Evolutionary conservation across 805 yeast species (phyloP).

Genomic region (Candida ipomoeae): DNA sequence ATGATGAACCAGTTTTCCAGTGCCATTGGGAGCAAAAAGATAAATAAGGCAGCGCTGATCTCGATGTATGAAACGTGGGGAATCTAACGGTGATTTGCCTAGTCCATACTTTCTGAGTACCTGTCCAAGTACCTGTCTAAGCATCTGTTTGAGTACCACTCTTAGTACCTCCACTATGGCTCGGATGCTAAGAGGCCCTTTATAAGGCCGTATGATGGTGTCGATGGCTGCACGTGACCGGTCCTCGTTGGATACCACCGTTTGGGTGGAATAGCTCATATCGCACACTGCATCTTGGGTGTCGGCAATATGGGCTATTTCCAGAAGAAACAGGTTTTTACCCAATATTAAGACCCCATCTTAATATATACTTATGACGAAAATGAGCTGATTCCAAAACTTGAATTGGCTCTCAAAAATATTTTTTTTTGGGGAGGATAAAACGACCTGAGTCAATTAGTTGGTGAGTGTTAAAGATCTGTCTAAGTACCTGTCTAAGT

Average conservation of each 20-base stretch:
- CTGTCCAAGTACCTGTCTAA: too few species aligned
- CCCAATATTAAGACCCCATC: too few species aligned
- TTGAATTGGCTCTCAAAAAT: too few species aligned
- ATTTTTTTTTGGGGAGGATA: too few species aligned
- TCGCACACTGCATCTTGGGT: conserved; percentile 32
- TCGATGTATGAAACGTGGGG: conserved; percentile 61
- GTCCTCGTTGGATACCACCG: conserved; percentile 29
- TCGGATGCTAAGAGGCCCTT: neutral
- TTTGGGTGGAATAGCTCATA: conserved; percentile 30
- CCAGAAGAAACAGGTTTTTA: conserved; percentile 26
- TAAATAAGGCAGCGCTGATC: conserved; percentile 49
- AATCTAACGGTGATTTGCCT: too few species aligned
- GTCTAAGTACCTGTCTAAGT: too few species aligned
- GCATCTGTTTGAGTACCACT: too few species aligned
- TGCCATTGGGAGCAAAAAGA: conserved; percentile 49
- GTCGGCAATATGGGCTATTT: conserved; percentile 33
- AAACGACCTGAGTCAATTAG: too few species aligned
- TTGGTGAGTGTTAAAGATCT: too few species aligned
- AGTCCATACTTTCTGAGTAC: too few species aligned
- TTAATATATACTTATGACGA: too few species aligned
- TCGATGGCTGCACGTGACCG: conserved; percentile 47
- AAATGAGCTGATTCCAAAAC: too few species aligned
- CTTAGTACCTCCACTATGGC: neutral
- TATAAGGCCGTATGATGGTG: conserved; percentile 41
- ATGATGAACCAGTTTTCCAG: conserved; percentile 28